A percentile compares a stretch with the other conserved stretches of the same genome.
Conservation (phyloP, 257 asterid species). For the Solanum clarkiae region DNA sequence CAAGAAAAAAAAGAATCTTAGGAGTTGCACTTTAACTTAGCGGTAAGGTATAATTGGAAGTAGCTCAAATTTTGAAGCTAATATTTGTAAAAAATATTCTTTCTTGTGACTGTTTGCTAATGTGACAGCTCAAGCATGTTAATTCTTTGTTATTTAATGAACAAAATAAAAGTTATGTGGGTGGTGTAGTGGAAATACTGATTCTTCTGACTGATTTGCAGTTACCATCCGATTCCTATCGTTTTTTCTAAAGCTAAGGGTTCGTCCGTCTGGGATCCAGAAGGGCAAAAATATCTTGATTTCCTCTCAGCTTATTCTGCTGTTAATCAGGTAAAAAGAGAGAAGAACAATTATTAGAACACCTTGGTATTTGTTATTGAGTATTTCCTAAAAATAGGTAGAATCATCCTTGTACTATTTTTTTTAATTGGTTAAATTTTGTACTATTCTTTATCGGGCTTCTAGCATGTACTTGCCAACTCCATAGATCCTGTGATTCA, state of each 20-base stretch:
- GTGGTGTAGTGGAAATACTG: background rate
- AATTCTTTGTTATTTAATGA: background rate
- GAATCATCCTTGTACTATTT: background rate
- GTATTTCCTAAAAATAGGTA: background rate
- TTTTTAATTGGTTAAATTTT: background rate
- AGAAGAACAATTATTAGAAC: background rate
- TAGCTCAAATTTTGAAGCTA: background rate
- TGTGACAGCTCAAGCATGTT: background rate
- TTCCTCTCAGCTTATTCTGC: conserved; percentile 96
- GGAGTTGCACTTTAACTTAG: background rate
- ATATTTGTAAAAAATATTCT: background rate
- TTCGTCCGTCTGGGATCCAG: conserved; percentile 81
- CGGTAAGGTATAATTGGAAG: background rate
- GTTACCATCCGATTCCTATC: conserved; percentile 91
- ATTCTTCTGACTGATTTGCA: conserved; percentile 28
- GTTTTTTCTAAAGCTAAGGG: conserved; percentile 93
- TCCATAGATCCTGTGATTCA: background rate
- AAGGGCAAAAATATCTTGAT: conserved; percentile 87
- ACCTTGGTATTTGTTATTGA: background rate
- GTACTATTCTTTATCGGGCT: background rate
- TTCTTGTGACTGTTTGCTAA: background rate
- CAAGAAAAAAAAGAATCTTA: background rate
- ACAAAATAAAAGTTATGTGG: background rate
- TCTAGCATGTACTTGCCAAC: background rate
- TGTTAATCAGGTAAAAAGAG: conserved; percentile 67